A percentile compares a stretch with the other conserved stretches of the same genome.
These are phyloP conservation scores for Aspergillus sclerotiicarbonarius DNA, from an alignment of 495 filamentous ascomycete genomes.

Conservation along the genomic window DNA sequence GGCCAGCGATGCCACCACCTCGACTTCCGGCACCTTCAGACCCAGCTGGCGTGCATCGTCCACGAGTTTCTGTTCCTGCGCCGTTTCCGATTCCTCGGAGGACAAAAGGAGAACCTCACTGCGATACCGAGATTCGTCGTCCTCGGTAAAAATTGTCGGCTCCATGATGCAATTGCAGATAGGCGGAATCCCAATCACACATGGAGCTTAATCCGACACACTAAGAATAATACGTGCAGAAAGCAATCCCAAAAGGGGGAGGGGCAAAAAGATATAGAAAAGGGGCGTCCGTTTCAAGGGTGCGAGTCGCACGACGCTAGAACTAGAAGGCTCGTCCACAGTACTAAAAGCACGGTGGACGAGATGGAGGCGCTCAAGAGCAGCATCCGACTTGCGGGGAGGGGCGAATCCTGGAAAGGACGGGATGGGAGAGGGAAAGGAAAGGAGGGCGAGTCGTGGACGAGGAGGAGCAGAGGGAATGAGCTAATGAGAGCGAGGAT, in stretches of 20 bases:
- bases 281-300: slow-evolving; percentile 10
- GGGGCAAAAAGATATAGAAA: slow-evolving; percentile 5
- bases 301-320: slow-evolving; percentile 17
- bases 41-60: slow-evolving; percentile 43
- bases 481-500: slow-evolving; percentile 5
- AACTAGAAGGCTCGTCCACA: slow-evolving; percentile 36
- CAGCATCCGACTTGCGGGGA: slow-evolving; percentile 34
- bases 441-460: slow-evolving; percentile 12
- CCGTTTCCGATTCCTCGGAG: slow-evolving; percentile 37
- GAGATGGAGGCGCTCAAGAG: slow-evolving; percentile 30
- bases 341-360: slow-evolving; percentile 37
- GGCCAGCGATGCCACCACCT: slow-evolving; percentile 38
- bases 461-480: slow-evolving; percentile 10
- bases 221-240: not conserved
- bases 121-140: slow-evolving; percentile 42
- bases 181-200: slow-evolving; percentile 3
- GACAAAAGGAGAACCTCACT: slow-evolving; percentile 35
- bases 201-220: slow-evolving; percentile 12
- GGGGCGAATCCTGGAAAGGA: not conserved
- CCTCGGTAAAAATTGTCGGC: slow-evolving; percentile 5
- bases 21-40: slow-evolving; percentile 36
- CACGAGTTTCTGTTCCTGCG: slow-evolving; percentile 34
- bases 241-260: slow-evolving; percentile 1
- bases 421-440: slow-evolving; percentile 10
- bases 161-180: slow-evolving; percentile 23